These are phyloP conservation scores for Aspergillus bombycis DNA, from an alignment of 2,329 filamentous ascomycete genomes.

Conservation along the genomic window DNA sequence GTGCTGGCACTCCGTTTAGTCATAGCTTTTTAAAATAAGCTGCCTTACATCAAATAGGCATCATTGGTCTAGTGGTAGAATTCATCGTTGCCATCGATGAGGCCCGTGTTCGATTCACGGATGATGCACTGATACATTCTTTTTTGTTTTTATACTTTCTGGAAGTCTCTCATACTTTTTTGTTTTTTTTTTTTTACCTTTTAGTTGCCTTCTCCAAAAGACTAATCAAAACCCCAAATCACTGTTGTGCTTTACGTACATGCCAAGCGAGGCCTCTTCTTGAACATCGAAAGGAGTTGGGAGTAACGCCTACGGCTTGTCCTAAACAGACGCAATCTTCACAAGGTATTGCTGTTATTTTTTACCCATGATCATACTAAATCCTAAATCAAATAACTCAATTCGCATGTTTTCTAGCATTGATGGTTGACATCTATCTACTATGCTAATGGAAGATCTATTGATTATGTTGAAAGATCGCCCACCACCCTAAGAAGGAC, in stretches of 20 bases:
- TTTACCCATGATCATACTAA: neutral
- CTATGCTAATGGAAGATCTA: slow-evolving; percentile 11
- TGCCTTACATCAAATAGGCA: slow-evolving; percentile 24
- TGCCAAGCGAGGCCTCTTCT: neutral
- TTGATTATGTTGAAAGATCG: slow-evolving; percentile 14
- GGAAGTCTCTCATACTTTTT: neutral
- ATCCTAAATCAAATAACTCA: neutral
- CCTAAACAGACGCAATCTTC: neutral
- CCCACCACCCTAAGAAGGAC: slow-evolving; percentile 24
- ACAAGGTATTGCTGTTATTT: neutral
- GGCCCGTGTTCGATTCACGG: slow-evolving; percentile 53
- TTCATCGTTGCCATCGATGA: slow-evolving; percentile 51
- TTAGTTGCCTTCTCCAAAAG: neutral
- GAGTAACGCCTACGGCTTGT: neutral
- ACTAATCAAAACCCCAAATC: neutral
- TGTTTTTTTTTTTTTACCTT: neutral
- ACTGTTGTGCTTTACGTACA: too few relatives aligned
- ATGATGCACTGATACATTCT: slow-evolving; percentile 41
- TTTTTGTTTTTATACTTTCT: neutral
- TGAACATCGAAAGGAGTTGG: neutral
- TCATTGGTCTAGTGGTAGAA: slow-evolving; percentile 52
- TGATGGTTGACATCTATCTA: slow-evolving; percentile 8
- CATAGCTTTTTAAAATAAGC: neutral
- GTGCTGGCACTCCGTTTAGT: accelerated
- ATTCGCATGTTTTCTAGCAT: neutral